Evolutionary conservation across 306 rosid genomes (phyloP).

Genomic region (Lathyrus aphaca): DNA sequence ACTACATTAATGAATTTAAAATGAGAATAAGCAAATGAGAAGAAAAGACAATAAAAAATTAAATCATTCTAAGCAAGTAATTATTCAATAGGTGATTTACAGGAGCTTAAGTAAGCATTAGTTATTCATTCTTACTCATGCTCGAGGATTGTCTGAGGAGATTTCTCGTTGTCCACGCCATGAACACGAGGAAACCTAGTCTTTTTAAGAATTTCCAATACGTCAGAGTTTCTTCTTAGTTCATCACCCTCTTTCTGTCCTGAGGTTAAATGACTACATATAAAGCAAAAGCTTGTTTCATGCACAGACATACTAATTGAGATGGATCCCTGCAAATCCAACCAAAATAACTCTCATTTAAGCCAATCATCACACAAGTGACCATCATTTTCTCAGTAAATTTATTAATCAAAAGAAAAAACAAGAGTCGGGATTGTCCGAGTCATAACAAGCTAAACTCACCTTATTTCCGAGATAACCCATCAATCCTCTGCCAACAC

Average conservation of each 20-base stretch:
- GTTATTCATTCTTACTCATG: slow-evolving; percentile 76
- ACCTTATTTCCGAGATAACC: slow-evolving; percentile 99
- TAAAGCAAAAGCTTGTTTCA: slow-evolving; percentile 93
- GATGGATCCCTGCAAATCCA: slow-evolving; percentile 86
- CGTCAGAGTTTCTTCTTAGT: slow-evolving; percentile 92
- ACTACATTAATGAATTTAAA: slow-evolving; percentile 46
- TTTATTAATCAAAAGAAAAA: slow-evolving; percentile 8
- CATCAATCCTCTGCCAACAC: slow-evolving; percentile 98
- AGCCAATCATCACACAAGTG: slow-evolving; percentile 26
- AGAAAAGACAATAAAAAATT: slow-evolving; percentile 11
- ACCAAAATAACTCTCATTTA: slow-evolving; percentile 35
- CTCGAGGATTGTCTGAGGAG: slow-evolving; percentile 94
- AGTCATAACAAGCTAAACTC: slow-evolving; percentile 15
- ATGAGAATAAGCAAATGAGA: slow-evolving; percentile 37
- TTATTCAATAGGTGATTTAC: background rate
- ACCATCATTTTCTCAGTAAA: slow-evolving; percentile 8
- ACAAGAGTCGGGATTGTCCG: slow-evolving; percentile 5
- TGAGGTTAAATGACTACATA: slow-evolving; percentile 92
- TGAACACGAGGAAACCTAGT: slow-evolving; percentile 95
- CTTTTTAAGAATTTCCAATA: slow-evolving; percentile 91
- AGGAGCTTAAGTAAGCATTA: background rate
- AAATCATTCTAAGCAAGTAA: background rate
- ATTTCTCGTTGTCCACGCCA: slow-evolving; percentile 66
- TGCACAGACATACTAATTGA: slow-evolving; percentile 96
- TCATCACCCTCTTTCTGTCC: slow-evolving; percentile 99